These are phyloP conservation scores for Phytophthora chlamydospora DNA, from an alignment of 352 stramenopile genomes.

Conservation along the genomic window DNA sequence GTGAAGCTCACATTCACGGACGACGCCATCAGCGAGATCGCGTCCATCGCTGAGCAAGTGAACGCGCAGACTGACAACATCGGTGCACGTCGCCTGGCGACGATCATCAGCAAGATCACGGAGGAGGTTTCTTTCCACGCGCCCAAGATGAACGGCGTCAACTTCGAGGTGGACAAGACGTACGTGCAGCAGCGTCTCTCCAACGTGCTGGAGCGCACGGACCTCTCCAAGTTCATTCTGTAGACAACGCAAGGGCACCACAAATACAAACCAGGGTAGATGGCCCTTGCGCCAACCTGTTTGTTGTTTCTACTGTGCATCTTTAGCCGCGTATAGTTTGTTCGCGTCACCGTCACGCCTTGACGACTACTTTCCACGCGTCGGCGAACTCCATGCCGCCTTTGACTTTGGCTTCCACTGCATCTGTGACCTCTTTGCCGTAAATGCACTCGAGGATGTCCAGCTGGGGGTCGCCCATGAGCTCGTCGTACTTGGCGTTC, in stretches of 20 bases:
- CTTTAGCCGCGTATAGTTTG: too few relatives aligned
- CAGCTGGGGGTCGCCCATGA: slow-evolving; percentile 46
- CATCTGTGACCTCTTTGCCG: slow-evolving; percentile 33
- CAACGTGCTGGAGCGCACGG: slow-evolving; percentile 93
- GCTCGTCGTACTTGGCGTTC: slow-evolving; percentile 39
- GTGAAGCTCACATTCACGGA: slow-evolving; percentile 95
- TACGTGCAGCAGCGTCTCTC: slow-evolving; percentile 94
- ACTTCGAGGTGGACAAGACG: slow-evolving; percentile 91
- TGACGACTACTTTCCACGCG: slow-evolving; percentile 39
- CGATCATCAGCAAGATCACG: slow-evolving; percentile 97
- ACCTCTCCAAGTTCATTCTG: slow-evolving; percentile 98
- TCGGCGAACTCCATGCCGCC: slow-evolving; percentile 42
- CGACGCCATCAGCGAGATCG: slow-evolving; percentile 97
- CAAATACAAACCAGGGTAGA: slow-evolving; percentile 17
- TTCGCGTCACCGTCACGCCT: slow-evolving; percentile 5
- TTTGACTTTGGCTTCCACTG: slow-evolving; percentile 42
- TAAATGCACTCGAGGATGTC: slow-evolving; percentile 63
- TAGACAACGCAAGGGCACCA: slow-evolving; percentile 45
- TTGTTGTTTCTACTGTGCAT: slow-evolving; percentile 1
- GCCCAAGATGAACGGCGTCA: slow-evolving; percentile 85
- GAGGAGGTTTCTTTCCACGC: slow-evolving; percentile 98
- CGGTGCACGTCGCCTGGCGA: slow-evolving; percentile 96
- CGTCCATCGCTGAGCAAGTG: slow-evolving; percentile 91
- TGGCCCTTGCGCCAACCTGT: not conserved
- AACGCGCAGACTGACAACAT: slow-evolving; percentile 99